Evolutionary conservation across 225 moss, liverwort and hornwort genomes (phyloP), one percentile per base, ranked within the genome.

Genomic region (Straminergon stramineum): DNA sequence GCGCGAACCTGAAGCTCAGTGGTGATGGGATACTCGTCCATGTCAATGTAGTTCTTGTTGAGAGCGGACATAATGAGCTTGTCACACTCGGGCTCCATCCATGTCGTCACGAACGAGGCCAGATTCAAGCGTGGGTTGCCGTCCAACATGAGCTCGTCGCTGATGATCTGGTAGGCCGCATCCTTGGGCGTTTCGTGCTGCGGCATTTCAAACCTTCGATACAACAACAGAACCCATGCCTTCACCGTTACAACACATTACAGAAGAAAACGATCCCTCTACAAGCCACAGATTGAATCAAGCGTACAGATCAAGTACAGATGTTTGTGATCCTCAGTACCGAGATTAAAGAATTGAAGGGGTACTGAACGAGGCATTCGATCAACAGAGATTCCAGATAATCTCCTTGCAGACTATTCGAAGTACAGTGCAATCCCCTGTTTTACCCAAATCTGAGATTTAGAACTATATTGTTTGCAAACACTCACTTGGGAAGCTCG

Each of bases 11-110:
- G 95, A 66, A 95, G 90, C 88, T 95, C 95, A 7, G 95, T 95
- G 81, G 98, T 99, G 89, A 97, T 94, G 18, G 98, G 97, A 79
- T 99, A 99, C 90, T 99, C 98, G 83, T 95, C 95, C 95, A 95
- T 95, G 88, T 95, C 95, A 71, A 95, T 95, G 84, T 95, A 95
- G 79, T 95, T 95, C 87, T 95, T 95, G 84, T 93, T 95, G 75
- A 95, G 89, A 74, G 95, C 82, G 17, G 92, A 32, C 93, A 91
- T 83, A 56, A 95, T 95, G 75, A 95, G 92, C 73, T 95, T 95
- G 86, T 95, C 93, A 64, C 93, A 95, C 90, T 95, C 95, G 26
- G 95, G 95, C 90, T 95, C 95, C 95, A 95, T 95, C 95, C 95
- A 95, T 51, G 95, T 95, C 17, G 95, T 95, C 71, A 95, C 95